A percentile compares a stretch with the other conserved stretches of the same genome.
These are phyloP conservation scores for Capsicum pubescens DNA, from an alignment of 257 asterid species.

Conservation along the genomic window DNA sequence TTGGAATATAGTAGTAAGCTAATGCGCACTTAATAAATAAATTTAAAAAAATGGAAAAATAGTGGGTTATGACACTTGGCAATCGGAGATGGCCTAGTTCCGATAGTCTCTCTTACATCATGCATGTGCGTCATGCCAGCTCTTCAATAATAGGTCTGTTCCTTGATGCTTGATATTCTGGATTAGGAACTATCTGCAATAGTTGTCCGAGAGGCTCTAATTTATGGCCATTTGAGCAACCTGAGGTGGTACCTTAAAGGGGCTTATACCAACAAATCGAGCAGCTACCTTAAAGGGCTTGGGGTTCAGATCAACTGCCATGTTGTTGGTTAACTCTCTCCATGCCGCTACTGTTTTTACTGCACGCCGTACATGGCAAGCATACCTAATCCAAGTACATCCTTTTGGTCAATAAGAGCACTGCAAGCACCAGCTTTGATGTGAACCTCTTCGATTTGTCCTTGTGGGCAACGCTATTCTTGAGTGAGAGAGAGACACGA, in stretches of 20 bases:
- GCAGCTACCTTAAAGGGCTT: background rate
- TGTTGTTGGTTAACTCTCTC: constrained; percentile 3
- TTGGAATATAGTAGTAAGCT: background rate
- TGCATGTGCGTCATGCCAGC: background rate
- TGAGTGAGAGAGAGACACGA: too few species aligned
- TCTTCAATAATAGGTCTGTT: background rate
- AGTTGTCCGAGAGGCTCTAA: background rate
- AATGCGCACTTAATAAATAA: background rate
- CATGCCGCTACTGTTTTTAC: background rate
- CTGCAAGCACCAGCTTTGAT: background rate
- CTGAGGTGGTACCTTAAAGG: background rate
- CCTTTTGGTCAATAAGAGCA: background rate
- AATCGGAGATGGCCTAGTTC: background rate
- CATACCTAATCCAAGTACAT: background rate
- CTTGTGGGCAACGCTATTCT: too few species aligned
- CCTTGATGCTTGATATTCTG: background rate
- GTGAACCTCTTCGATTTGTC: background rate
- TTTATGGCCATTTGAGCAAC: constrained; percentile 11
- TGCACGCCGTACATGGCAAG: background rate
- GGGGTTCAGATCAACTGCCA: background rate
- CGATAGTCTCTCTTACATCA: background rate
- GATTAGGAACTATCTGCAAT: background rate
- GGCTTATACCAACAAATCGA: constrained; percentile 5
- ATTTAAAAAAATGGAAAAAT: background rate
- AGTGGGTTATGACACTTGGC: background rate